phyloP scores from a whole-genome alignment of 2,329 filamentous ascomycete species.

The Cladosporium cucumerinum region DNA sequence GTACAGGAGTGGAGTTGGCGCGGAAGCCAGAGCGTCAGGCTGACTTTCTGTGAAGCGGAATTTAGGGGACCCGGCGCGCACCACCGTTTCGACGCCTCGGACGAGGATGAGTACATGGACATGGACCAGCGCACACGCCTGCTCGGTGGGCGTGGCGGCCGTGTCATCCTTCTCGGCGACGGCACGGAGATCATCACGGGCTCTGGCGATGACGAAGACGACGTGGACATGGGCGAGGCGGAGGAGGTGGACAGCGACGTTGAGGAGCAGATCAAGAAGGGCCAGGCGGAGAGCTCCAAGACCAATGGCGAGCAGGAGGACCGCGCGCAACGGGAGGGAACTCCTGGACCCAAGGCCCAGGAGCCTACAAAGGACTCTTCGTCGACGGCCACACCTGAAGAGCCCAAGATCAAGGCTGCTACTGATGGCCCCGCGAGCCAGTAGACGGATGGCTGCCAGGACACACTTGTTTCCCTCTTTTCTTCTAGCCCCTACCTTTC shows the following conservation, averaged over 20 bases:
- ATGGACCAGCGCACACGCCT: conserved; percentile 65
- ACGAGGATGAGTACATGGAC: conserved; percentile 68
- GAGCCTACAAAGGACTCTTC: conserved; percentile 24
- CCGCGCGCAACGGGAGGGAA: conserved; percentile 45
- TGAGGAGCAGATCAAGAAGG: conserved; percentile 76
- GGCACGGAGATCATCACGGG: conserved; percentile 89
- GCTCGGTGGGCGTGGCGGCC: conserved; percentile 68
- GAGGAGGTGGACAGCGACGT: conserved; percentile 76
- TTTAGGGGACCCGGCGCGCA: conserved; percentile 51
- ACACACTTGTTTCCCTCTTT: not conserved
- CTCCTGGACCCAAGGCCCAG: conserved; percentile 47
- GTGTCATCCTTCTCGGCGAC: conserved; percentile 92
- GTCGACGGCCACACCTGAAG: conserved; percentile 23
- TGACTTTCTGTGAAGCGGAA: conserved; percentile 41
- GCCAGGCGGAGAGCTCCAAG: conserved; percentile 36
- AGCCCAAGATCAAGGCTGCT: conserved; percentile 29
- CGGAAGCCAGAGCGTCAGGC: conserved; percentile 20
- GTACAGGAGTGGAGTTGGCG: conserved; percentile 17
- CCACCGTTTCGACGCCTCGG: conserved; percentile 49
- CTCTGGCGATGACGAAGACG: conserved; percentile 61
- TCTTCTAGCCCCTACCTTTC: not conserved
- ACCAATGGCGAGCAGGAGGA: conserved; percentile 17
- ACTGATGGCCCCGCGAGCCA: conserved; percentile 21
- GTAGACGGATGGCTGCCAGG: conserved; percentile 5
- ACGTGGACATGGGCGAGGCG: conserved; percentile 70